Percentiles rank a stretch among this genome's conserved stretches.
Conservation (phyloP, 169 alveolate species). For the Cryptosporidium felis region DNA sequence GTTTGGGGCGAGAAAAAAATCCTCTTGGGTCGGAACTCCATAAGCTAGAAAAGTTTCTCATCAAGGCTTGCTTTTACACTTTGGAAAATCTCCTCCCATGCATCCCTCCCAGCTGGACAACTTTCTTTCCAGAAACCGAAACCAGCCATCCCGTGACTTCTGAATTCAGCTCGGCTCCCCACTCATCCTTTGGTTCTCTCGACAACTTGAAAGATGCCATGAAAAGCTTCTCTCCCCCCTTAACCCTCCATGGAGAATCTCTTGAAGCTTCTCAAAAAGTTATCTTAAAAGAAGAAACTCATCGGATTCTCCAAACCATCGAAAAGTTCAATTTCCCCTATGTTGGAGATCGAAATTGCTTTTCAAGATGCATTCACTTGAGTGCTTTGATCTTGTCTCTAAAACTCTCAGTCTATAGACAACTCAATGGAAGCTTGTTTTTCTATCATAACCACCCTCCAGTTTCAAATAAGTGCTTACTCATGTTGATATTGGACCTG, state of each 20-base stretch:
- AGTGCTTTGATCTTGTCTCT: conserved; percentile 14
- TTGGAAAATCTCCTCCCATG: conserved; percentile 11
- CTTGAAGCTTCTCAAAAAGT: neutral
- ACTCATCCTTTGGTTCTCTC: neutral
- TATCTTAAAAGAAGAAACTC: neutral
- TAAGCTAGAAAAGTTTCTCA: conserved; percentile 16
- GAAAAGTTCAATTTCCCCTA: conserved; percentile 38
- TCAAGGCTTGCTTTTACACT: conserved; percentile 3
- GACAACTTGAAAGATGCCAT: too few relatives aligned
- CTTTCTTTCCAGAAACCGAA: neutral
- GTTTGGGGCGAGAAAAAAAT: neutral
- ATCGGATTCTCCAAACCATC: neutral
- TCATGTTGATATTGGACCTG: conserved; percentile 1
- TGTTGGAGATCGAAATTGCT: conserved; percentile 40
- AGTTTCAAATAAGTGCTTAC: neutral
- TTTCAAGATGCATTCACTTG: conserved; percentile 17
- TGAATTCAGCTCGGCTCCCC: neutral
- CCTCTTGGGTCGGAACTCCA: neutral
- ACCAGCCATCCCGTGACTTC: neutral
- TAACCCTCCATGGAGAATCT: conserved; percentile 1
- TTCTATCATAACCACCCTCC: conserved; percentile 29
- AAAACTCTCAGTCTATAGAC: conserved; percentile 22
- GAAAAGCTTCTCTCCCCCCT: too few relatives aligned
- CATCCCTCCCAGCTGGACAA: conserved; percentile 29
- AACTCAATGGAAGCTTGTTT: conserved; percentile 12